These are phyloP conservation scores for Rhododendron ferrugineum DNA, from an alignment of 148 eudicot species.

Conservation along the genomic window DNA sequence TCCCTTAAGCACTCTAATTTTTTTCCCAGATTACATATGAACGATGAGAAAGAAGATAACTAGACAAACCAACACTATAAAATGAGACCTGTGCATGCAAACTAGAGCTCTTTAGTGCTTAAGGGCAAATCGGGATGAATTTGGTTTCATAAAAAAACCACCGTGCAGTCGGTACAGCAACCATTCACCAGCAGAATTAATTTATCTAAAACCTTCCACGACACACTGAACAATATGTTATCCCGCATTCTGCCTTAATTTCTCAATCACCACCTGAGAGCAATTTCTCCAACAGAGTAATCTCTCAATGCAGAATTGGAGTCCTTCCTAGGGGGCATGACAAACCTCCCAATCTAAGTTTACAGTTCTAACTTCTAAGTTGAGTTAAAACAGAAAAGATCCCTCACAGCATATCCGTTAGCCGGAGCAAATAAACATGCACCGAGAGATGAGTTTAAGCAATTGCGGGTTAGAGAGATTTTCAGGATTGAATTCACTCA, in stretches of 20 bases:
- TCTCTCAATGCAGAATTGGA: not conserved
- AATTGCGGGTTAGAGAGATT: too few species aligned
- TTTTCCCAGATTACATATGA: not conserved
- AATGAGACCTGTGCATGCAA: not conserved
- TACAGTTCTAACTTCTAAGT: not conserved
- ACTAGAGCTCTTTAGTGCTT: not conserved
- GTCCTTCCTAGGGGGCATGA: not conserved
- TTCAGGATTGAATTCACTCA: not conserved
- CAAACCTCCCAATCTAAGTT: not conserved
- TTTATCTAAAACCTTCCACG: not conserved
- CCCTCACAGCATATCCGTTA: not conserved
- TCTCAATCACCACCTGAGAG: not conserved
- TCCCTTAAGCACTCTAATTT: not conserved
- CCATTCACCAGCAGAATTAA: not conserved
- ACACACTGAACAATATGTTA: not conserved
- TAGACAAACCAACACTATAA: not conserved
- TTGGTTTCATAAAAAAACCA: not conserved
- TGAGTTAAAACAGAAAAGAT: not conserved
- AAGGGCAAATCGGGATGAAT: not conserved
- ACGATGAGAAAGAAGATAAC: not conserved
- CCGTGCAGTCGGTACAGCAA: not conserved
- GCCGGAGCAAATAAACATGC: not conserved
- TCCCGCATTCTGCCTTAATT: not conserved
- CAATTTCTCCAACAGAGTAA: not conserved
- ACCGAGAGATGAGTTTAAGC: not conserved